Evolutionary conservation across 106 monocot genomes (phyloP).

Genomic region (Triglochin maritima): DNA sequence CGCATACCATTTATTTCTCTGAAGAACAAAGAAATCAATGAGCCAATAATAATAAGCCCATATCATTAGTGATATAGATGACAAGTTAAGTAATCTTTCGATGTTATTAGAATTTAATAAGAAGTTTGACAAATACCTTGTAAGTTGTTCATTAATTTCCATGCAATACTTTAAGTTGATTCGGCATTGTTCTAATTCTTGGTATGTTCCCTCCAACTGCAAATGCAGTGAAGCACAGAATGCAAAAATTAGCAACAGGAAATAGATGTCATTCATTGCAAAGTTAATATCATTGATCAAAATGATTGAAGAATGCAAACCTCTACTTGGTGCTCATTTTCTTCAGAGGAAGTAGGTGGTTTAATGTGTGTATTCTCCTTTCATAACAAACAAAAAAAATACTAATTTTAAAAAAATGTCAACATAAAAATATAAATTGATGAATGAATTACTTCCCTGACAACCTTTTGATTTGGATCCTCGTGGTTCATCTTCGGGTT

Average conservation of each 20-base stretch:
- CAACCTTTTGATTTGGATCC: too few species aligned
- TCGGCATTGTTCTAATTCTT: slow-evolving; percentile 71
- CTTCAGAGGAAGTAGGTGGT: slow-evolving; percentile 4
- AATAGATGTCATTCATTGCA: too few species aligned
- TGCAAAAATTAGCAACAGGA: neutral
- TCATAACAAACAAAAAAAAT: too few species aligned
- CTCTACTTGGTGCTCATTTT: slow-evolving; percentile 24
- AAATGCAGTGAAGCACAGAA: neutral
- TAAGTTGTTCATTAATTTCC: slow-evolving; percentile 59
- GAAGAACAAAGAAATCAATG: slow-evolving; percentile 8
- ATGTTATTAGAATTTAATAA: too few species aligned
- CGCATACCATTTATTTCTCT: slow-evolving; percentile 58
- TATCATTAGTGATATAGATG: neutral
- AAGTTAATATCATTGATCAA: too few species aligned
- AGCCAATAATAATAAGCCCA: neutral
- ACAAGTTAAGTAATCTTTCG: neutral
- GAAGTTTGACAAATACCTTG: slow-evolving; percentile 31
- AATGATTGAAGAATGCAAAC: slow-evolving; percentile 8
- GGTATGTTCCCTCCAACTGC: slow-evolving; percentile 50
- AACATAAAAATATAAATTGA: too few species aligned
- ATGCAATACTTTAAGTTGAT: slow-evolving; percentile 49
- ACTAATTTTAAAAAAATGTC: too few species aligned
- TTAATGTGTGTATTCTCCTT: too few species aligned
- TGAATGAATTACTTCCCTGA: too few species aligned
- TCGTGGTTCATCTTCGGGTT: too few species aligned